Conservation (phyloP, 257 asterid genomes). For the Orobanche coerulescens region DNA sequence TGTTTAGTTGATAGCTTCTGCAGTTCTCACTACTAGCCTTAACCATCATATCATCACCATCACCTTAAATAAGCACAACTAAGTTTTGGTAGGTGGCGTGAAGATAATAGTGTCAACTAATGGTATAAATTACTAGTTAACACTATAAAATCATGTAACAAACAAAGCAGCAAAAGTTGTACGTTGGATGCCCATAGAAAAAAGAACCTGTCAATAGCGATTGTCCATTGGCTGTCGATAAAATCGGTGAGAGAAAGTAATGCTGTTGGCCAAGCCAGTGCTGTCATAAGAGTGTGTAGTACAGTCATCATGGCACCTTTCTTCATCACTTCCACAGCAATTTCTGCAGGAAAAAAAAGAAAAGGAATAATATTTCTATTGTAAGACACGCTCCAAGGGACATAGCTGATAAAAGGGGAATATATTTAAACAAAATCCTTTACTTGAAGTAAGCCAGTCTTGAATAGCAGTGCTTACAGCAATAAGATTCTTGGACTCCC, state of each 20-base stretch:
- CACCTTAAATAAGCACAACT: no score
- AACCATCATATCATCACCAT: no score
- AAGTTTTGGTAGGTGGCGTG: no score
- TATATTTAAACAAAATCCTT: constrained; percentile 32
- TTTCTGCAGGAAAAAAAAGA: constrained; percentile 37
- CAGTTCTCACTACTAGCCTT: background rate
- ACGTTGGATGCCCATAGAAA: background rate
- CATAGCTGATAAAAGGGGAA: background rate
- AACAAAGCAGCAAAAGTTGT: no score
- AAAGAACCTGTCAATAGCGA: constrained; percentile 78
- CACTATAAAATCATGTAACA: no score
- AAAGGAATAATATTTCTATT: constrained; percentile 16
- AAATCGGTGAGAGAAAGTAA: constrained; percentile 65
- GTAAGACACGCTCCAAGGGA: no score
- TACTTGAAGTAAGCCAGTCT: constrained; percentile 99
- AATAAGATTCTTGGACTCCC: constrained; percentile 88
- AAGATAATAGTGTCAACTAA: no score
- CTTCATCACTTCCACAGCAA: constrained; percentile 72
- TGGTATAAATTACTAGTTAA: no score
- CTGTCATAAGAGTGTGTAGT: constrained; percentile 54
- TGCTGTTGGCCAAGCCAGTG: constrained; percentile 89
- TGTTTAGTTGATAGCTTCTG: background rate
- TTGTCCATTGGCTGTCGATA: constrained; percentile 90
- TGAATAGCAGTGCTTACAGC: constrained; percentile 95
- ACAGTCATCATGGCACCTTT: constrained; percentile 97